A percentile compares a stretch with the other conserved stretches of the same genome.
phyloP scores from a whole-genome alignment of 208 protist genomes.

The Wallacemonas collosoma region DNA sequence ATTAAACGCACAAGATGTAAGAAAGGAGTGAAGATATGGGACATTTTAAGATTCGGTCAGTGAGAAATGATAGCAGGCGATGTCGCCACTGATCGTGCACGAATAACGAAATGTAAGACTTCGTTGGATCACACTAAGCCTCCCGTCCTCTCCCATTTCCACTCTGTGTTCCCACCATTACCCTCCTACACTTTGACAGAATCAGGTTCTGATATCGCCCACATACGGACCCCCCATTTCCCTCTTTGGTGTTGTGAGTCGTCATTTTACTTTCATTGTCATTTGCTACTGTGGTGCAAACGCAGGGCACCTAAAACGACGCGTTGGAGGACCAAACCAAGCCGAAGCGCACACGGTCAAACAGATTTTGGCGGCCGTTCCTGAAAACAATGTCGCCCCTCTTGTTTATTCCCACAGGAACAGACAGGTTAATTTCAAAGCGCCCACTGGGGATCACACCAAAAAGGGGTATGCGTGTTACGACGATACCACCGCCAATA shows the following conservation, averaged over 20 bases:
- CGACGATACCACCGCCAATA: constrained; percentile 71
- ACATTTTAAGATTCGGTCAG: too few species aligned
- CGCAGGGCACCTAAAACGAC: constrained; percentile 41
- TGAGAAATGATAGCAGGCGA: too few species aligned
- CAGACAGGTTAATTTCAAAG: constrained; percentile 78
- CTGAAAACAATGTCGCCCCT: constrained; percentile 53
- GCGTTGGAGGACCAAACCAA: constrained; percentile 83
- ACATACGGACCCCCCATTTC: neutral
- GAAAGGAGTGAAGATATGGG: too few species aligned
- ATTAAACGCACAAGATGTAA: too few species aligned
- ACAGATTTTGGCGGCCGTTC: constrained; percentile 62
- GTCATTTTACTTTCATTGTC: constrained; percentile 2
- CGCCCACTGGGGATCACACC: constrained; percentile 71
- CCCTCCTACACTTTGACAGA: too few species aligned
- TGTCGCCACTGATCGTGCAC: too few species aligned
- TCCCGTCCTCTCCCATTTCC: too few species aligned
- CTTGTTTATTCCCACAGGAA: constrained; percentile 70
- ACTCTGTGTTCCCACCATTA: too few species aligned
- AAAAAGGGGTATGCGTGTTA: constrained; percentile 86
- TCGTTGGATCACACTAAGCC: too few species aligned
- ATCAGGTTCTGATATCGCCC: neutral
- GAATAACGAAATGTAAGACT: too few species aligned
- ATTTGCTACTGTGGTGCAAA: neutral
- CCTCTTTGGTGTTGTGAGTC: neutral
- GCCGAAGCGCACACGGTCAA: constrained; percentile 78